Percentiles rank a stretch among this genome's conserved stretches.
Evolutionary conservation across 2,329 filamentous ascomycete species (phyloP).

Genomic region (Pestalotiopsis fici): DNA sequence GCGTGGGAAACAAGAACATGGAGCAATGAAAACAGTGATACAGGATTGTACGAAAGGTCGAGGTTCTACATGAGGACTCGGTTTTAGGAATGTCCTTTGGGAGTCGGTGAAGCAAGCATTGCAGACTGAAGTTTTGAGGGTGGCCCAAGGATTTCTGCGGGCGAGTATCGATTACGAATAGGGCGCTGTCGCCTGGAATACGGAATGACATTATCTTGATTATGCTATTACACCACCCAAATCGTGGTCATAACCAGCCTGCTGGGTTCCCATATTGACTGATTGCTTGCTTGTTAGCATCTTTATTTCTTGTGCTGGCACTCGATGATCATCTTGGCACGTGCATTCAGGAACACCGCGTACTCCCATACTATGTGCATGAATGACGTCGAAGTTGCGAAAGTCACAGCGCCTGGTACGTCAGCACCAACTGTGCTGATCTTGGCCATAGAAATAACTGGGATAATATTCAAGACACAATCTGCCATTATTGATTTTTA

Average conservation of each 20-base stretch:
- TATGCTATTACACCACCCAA: neutral
- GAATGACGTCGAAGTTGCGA: neutral
- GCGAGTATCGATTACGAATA: neutral
- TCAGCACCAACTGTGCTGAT: neutral
- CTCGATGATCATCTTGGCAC: neutral
- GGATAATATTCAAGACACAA: neutral
- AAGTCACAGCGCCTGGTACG: neutral
- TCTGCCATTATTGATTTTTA: no score
- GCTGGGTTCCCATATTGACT: no score
- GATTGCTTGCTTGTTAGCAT: no score
- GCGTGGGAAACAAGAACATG: neutral
- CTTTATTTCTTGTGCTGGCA: no score
- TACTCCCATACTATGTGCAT: neutral
- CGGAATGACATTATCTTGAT: neutral
- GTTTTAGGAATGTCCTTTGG: neutral
- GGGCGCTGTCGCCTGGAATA: neutral
- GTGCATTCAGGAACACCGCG: neutral
- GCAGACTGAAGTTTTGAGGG: neutral
- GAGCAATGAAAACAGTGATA: neutral
- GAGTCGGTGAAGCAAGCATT: constrained; percentile 5
- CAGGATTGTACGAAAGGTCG: neutral
- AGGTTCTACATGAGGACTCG: neutral
- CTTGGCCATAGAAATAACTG: neutral
- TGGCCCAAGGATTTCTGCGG: neutral
- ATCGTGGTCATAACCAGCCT: neutral